phyloP scores from a whole-genome alignment of 208 protist genomes.

The Strigomonas culicis region DNA sequence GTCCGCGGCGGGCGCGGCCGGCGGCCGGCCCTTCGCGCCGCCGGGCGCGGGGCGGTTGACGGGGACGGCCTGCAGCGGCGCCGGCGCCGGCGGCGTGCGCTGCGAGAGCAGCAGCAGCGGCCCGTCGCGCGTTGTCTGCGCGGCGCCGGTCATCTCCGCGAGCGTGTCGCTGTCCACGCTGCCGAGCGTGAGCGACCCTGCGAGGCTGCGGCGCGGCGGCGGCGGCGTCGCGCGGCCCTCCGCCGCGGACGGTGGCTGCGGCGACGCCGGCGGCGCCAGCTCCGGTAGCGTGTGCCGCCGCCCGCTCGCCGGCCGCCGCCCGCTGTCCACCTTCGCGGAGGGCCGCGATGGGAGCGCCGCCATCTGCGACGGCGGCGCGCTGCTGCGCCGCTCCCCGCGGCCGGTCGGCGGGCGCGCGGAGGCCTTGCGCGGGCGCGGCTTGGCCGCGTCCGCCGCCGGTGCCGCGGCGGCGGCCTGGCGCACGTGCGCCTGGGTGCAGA shows the following conservation, averaged over 20 bases:
- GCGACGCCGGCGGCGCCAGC: not conserved
- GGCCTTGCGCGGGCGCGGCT: not conserved
- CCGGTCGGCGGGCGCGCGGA: no score
- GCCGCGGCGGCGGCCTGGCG: not conserved
- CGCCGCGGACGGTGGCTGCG: not conserved
- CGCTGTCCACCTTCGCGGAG: not conserved
- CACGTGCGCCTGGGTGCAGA: not conserved
- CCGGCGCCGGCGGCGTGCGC: constrained; percentile 7
- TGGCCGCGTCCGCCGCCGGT: not conserved
- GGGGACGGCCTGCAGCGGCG: not conserved
- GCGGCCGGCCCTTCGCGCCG: not conserved
- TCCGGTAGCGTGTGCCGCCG: constrained; percentile 2
- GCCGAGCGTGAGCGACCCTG: constrained; percentile 1
- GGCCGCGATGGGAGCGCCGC: not conserved
- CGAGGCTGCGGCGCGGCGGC: not conserved
- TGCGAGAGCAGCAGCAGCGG: constrained; percentile 4
- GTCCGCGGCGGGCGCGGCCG: not conserved
- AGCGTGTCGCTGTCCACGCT: not conserved
- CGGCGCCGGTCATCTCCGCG: not conserved
- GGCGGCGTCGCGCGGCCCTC: not conserved
- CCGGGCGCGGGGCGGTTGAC: not conserved
- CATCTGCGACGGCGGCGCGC: constrained; percentile 2
- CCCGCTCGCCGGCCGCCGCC: not conserved
- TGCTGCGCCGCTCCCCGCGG: not conserved
- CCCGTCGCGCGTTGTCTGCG: constrained; percentile 1